Conservation (phyloP, 176 grass and related monocot species). For the Avena eriantha region DNA sequence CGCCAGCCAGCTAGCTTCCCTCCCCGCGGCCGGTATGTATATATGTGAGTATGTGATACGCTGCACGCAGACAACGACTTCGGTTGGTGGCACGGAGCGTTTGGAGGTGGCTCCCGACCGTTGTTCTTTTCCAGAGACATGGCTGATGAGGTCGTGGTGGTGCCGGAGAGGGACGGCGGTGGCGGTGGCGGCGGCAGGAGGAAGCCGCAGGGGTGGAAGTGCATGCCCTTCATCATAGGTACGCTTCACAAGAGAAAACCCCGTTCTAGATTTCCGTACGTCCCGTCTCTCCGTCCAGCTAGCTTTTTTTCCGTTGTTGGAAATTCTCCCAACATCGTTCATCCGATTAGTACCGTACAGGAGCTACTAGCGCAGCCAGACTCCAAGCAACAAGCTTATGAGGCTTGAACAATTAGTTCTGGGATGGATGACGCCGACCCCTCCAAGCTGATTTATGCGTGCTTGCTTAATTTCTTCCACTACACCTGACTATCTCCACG, state of each 20-base stretch:
- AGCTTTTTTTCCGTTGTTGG: no score
- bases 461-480: no score
- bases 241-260: background rate
- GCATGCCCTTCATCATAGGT: constrained; percentile 58
- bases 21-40: background rate
- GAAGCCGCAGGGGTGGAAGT: constrained; percentile 51
- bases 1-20: background rate
- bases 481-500: no score
- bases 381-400: no score
- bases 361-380: no score
- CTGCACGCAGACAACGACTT: background rate
- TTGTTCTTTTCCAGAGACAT: background rate
- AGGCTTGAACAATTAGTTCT: no score
- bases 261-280: background rate
- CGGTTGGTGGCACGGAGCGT: background rate
- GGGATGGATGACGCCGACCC: no score
- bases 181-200: background rate
- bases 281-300: background rate
- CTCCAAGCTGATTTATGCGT: no score
- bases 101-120: background rate
- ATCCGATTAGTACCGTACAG: no score
- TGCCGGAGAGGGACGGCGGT: background rate
- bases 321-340: background rate
- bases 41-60: background rate
- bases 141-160: background rate